A percentile compares a stretch with the other conserved stretches of the same genome.
phyloP scores from a whole-genome alignment of 768 basidiomycete genomes.

The Suillus variegatus region DNA sequence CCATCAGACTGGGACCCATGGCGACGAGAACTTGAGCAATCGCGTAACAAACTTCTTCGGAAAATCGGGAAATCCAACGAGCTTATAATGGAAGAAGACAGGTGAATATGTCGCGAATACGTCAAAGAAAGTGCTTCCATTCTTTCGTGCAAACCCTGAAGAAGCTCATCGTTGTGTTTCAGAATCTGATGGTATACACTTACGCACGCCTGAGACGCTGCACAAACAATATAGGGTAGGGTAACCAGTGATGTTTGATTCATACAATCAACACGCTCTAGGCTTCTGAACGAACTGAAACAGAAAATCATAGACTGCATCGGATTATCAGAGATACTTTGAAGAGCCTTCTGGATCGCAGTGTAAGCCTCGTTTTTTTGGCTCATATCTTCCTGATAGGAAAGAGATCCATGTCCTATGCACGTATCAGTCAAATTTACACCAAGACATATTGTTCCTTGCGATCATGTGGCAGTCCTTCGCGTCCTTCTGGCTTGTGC shows the following conservation, averaged over 20 bases:
- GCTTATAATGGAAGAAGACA: not conserved
- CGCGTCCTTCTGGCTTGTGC: conserved; percentile 18
- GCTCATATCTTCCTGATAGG: not conserved
- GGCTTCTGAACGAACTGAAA: conserved; percentile 11
- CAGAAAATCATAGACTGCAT: conserved; percentile 6
- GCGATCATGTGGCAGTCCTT: not conserved
- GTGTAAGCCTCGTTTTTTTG: not conserved
- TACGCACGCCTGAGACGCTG: conserved; percentile 26
- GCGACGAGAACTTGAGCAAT: not conserved
- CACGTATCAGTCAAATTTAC: not conserved
- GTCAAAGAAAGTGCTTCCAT: conserved; percentile 14
- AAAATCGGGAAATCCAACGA: conserved; percentile 6
- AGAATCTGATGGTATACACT: conserved; percentile 28
- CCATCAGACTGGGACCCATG: not conserved
- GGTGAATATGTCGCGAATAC: conserved; percentile 10
- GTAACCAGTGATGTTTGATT: conserved; percentile 4
- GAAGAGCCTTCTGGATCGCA: not conserved
- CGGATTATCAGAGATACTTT: not conserved
- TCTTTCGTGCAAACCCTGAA: not conserved
- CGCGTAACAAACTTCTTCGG: not conserved
- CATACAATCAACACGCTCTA: not conserved
- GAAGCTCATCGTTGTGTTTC: not conserved
- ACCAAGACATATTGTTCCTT: not conserved
- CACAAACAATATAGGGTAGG: conserved; percentile 1
- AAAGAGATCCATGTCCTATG: not conserved